These are phyloP conservation scores for Nemania sp. DNA, from an alignment of 2,329 filamentous ascomycete genomes.

Conservation along the genomic window DNA sequence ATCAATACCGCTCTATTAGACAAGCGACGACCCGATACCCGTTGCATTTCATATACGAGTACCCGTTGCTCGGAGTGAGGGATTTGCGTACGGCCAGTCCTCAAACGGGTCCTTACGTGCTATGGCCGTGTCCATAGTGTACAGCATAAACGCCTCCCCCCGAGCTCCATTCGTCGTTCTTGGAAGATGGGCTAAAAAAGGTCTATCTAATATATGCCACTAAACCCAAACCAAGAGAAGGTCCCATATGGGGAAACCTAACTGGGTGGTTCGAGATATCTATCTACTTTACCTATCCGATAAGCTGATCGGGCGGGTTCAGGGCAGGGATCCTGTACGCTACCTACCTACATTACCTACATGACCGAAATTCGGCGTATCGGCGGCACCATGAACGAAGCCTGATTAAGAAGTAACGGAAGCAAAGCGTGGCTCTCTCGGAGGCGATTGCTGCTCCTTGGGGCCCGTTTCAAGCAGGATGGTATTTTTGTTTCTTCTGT, in stretches of 20 bases:
- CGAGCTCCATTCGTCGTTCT: background rate
- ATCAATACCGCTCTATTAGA: conserved; percentile 17
- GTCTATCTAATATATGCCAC: background rate
- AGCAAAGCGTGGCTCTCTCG: background rate
- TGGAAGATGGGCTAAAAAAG: background rate
- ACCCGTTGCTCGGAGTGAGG: background rate
- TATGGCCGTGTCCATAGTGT: background rate
- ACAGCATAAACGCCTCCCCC: background rate
- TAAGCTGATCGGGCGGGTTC: too few relatives aligned
- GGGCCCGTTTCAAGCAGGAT: background rate
- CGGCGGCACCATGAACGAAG: background rate
- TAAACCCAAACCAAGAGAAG: background rate
- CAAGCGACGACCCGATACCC: conserved; percentile 2
- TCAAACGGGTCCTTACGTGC: background rate
- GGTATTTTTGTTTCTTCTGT: too few relatives aligned
- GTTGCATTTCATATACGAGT: background rate
- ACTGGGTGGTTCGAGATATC: background rate
- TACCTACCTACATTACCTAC: too few relatives aligned
- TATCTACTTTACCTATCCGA: background rate
- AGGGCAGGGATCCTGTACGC: background rate
- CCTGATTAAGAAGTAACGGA: conserved; percentile 11
- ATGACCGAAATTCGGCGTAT: conserved; percentile 2
- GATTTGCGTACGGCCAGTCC: background rate
- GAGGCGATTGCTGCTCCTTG: background rate
- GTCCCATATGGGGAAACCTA: too few relatives aligned